A percentile compares a stretch with the other conserved stretches of the same genome.
Conservation (phyloP, 1,284 basidiomycete species). For the Cutaneotrichosporon cyanovorans region DNA sequence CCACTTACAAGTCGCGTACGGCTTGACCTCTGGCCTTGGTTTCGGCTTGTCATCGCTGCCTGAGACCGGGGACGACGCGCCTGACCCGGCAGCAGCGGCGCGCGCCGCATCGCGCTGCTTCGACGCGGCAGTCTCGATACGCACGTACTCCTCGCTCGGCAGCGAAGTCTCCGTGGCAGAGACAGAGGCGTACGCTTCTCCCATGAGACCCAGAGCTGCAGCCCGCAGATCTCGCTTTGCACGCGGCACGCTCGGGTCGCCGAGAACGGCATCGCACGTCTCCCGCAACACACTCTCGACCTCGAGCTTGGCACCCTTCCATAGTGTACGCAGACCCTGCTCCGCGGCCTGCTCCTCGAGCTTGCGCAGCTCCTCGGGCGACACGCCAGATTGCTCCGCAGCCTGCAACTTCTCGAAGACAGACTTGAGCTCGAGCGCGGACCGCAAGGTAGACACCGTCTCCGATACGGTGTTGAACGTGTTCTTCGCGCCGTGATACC, state of each 20-base stretch:
- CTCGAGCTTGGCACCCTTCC: conserved; percentile 56
- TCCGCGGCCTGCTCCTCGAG: conserved; percentile 95
- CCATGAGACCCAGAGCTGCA: conserved; percentile 72
- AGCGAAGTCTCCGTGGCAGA: conserved; percentile 50
- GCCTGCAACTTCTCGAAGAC: conserved; percentile 94
- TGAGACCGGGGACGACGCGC: no score
- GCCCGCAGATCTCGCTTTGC: conserved; percentile 67
- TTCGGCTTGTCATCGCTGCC: no score
- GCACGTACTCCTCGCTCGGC: conserved; percentile 61
- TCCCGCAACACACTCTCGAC: conserved; percentile 77
- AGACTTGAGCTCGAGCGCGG: conserved; percentile 81
- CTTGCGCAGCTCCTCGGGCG: conserved; percentile 75
- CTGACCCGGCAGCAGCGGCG: no score
- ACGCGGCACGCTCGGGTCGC: conserved; percentile 44
- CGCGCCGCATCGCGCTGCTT: conserved; percentile 42
- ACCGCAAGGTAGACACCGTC: conserved; percentile 63
- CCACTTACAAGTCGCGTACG: no score
- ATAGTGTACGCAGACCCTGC: conserved; percentile 81
- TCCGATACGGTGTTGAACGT: conserved; percentile 90
- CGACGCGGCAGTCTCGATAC: conserved; percentile 59
- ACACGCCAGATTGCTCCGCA: conserved; percentile 79
- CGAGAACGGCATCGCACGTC: conserved; percentile 79
- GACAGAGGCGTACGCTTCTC: conserved; percentile 55
- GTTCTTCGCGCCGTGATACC: conserved; percentile 88
- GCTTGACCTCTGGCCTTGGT: no score